A percentile compares a stretch with the other conserved stretches of the same genome.
These are phyloP conservation scores for Syzygium aqueum DNA, from an alignment of 345 rosid genomes.

Conservation along the genomic window DNA sequence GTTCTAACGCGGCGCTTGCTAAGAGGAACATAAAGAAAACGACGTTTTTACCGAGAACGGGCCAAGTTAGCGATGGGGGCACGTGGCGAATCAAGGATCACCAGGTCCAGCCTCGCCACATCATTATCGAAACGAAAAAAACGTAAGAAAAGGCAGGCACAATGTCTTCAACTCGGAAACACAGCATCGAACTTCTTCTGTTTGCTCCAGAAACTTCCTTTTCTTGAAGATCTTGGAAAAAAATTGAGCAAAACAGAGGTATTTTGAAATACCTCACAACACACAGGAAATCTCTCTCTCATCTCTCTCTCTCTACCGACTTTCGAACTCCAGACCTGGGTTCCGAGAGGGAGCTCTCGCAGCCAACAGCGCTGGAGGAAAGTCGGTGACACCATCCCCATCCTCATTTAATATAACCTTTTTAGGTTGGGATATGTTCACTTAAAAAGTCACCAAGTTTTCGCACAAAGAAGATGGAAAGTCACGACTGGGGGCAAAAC, in stretches of 20 bases:
- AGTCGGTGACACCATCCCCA: fast-evolving
- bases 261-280: not conserved
- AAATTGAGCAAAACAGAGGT: not conserved
- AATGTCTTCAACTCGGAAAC: not conserved
- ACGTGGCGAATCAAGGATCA: not conserved
- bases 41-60: not conserved
- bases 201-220: too few species aligned
- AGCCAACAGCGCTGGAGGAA: not conserved
- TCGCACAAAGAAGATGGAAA: too few species aligned
- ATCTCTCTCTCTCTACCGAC: not conserved
- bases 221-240: not conserved
- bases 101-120: not conserved
- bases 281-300: not conserved
- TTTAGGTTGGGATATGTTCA: too few species aligned
- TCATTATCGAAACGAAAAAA: not conserved
- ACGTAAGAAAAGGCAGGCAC: not conserved
- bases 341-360: not conserved
- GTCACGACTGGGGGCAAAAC: too few species aligned
- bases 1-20: not conserved
- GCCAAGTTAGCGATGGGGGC: not conserved
- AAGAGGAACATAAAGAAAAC: not conserved
- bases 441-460: too few species aligned
- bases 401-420: not conserved
- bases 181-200: not conserved
- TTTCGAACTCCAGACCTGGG: not conserved